phyloP scores from a whole-genome alignment of 805 yeast species.

The Tetrapisispora namnaoensis region DNA sequence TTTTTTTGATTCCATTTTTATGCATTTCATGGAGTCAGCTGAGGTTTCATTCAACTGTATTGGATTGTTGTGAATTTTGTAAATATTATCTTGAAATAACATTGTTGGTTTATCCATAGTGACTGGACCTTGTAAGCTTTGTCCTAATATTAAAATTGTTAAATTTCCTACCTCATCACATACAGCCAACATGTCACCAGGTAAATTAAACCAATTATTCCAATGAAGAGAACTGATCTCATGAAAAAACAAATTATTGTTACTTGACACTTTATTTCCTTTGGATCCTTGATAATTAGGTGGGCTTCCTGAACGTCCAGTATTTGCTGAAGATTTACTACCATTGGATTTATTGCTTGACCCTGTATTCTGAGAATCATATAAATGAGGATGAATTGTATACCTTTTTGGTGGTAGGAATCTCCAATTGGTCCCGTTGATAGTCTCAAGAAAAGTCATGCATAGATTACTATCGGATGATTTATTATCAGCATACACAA shows the following conservation, averaged over 20 bases:
- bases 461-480: constrained; percentile 34
- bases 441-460: constrained; percentile 60
- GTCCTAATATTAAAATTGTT: constrained; percentile 46
- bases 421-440: constrained; percentile 73
- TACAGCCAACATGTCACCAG: constrained; percentile 74
- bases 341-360: background rate
- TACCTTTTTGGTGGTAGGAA: constrained; percentile 39
- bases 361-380: constrained; percentile 12
- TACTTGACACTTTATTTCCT: constrained; percentile 8
- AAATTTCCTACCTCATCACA: constrained; percentile 64
- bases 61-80: constrained; percentile 23
- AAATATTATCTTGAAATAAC: constrained; percentile 33
- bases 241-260: constrained; percentile 25
- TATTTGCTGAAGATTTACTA: background rate
- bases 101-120: constrained; percentile 27
- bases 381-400: constrained; percentile 25
- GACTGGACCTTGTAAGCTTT: constrained; percentile 29
- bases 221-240: constrained; percentile 47
- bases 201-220: constrained; percentile 43
- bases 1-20: constrained; percentile 30
- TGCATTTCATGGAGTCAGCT: constrained; percentile 33
- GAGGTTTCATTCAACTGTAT: constrained; percentile 18
- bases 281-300: constrained; percentile 9
- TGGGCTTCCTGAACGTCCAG: constrained; percentile 6
- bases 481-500: constrained; percentile 52